These are phyloP conservation scores for Digitaria exilis DNA, from an alignment of 202 grass and related monocot species.

Conservation along the genomic window DNA sequence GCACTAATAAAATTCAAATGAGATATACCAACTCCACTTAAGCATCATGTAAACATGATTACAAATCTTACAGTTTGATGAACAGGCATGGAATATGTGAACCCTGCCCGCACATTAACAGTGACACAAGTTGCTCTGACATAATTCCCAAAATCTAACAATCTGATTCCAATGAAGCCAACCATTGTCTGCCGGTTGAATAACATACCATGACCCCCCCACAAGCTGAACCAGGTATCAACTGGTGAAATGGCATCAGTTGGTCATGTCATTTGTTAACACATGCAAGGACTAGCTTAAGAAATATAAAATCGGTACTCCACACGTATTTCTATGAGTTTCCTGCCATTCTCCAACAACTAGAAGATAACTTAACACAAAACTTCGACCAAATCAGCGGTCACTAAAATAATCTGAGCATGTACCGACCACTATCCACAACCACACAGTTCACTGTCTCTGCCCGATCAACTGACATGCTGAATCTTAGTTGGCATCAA, in stretches of 20 bases:
- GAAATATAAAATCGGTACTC: constrained; percentile 21
- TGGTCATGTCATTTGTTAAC: constrained; percentile 7
- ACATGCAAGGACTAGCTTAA: constrained; percentile 20
- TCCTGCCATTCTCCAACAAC: constrained; percentile 39
- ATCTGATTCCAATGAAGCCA: constrained; percentile 34
- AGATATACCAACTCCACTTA: background rate
- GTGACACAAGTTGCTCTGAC: background rate
- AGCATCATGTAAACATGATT: background rate
- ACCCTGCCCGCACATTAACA: background rate
- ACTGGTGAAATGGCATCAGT: constrained; percentile 29
- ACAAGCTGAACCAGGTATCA: constrained; percentile 31
- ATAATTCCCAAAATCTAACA: background rate
- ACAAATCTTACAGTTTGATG: background rate
- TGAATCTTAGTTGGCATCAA: background rate
- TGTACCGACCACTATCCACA: constrained; percentile 12
- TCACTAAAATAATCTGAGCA: constrained; percentile 43
- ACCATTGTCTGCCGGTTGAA: background rate
- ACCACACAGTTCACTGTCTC: background rate
- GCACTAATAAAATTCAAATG: background rate
- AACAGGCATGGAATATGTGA: background rate
- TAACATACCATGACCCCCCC: constrained; percentile 9
- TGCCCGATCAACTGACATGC: background rate
- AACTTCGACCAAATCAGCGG: constrained; percentile 35
- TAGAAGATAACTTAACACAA: constrained; percentile 30
- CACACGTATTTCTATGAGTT: constrained; percentile 30